Evolutionary conservation across 495 filamentous ascomycete species (phyloP).

Genomic region (Penicillium cataractarum): DNA sequence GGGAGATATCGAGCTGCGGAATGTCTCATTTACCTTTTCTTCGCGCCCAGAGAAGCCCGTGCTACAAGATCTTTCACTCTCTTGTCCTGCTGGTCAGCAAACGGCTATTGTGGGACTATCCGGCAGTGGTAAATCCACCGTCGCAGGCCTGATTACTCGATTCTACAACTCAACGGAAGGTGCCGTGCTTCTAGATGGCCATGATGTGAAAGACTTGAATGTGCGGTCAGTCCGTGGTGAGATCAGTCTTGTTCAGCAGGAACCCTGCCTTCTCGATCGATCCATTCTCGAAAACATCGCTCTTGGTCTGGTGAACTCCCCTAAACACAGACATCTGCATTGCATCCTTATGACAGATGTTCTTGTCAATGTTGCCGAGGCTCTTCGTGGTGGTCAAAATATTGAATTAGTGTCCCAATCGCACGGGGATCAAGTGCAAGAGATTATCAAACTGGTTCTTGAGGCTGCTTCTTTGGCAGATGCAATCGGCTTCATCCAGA

Average conservation of each 20-base stretch:
- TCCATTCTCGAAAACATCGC: slow-evolving; percentile 71
- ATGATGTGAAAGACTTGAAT: slow-evolving; percentile 57
- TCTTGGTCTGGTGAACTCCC: slow-evolving; percentile 61
- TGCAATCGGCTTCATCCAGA: slow-evolving; percentile 41
- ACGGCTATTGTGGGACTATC: slow-evolving; percentile 70
- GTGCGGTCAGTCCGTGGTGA: slow-evolving; percentile 55
- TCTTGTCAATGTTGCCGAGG: slow-evolving; percentile 31
- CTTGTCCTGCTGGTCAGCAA: slow-evolving; percentile 51
- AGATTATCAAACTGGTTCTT: slow-evolving; percentile 38
- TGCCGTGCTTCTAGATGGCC: slow-evolving; percentile 52
- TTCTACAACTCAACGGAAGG: slow-evolving; percentile 49
- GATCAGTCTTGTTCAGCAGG: slow-evolving; percentile 67
- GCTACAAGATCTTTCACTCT: slow-evolving; percentile 17
- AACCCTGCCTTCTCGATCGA: slow-evolving; percentile 62
- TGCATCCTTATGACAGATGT: slow-evolving; percentile 22
- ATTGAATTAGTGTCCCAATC: slow-evolving; percentile 25
- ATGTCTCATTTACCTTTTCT: slow-evolving; percentile 63
- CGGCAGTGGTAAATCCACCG: slow-evolving; percentile 70
- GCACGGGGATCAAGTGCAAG: slow-evolving; percentile 26
- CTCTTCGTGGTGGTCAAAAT: slow-evolving; percentile 34
- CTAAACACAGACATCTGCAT: slow-evolving; percentile 40
- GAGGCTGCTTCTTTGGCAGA: slow-evolving; percentile 42
- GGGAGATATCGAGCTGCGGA: slow-evolving; percentile 48
- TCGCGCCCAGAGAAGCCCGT: slow-evolving; percentile 55
- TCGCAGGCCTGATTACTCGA: slow-evolving; percentile 56